Evolutionary conservation across 352 stramenopile species (phyloP).

Genomic region (Lagenidium giganteum): DNA sequence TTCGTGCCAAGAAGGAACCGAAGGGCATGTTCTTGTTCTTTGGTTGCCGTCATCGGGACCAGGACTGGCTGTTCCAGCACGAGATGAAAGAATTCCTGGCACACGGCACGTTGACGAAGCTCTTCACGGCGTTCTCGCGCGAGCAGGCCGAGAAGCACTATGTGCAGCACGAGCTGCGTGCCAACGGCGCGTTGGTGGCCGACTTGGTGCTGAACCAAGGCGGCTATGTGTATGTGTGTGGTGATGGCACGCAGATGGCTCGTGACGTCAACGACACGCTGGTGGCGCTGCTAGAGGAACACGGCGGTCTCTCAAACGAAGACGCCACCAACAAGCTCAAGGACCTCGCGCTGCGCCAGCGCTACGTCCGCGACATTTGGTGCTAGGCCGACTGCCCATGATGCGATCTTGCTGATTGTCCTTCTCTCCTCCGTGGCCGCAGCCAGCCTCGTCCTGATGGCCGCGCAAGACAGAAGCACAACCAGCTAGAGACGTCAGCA

Average conservation of each 20-base stretch:
- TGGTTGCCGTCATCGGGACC: conserved; percentile 79
- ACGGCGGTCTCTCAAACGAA: conserved; percentile 34
- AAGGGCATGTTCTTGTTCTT: conserved; percentile 90
- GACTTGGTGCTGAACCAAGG: conserved; percentile 66
- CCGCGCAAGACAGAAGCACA: no score
- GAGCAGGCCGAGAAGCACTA: conserved; percentile 87
- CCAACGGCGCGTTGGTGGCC: conserved; percentile 49
- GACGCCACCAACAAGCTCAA: conserved; percentile 44
- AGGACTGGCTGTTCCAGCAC: conserved; percentile 89
- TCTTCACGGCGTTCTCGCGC: conserved; percentile 88
- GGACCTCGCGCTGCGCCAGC: conserved; percentile 42
- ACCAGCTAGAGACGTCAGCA: no score
- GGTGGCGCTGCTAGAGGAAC: conserved; percentile 53
- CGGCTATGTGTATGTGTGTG: conserved; percentile 91
- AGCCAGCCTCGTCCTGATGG: conserved; percentile 27
- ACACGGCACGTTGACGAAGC: conserved; percentile 58
- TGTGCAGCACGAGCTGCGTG: conserved; percentile 80
- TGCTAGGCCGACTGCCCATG: no score
- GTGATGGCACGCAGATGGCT: conserved; percentile 93
- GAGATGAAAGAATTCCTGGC: conserved; percentile 68
- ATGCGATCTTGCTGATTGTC: background rate
- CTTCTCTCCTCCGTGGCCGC: no score
- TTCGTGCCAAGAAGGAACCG: conserved; percentile 9
- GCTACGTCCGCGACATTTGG: conserved; percentile 86
- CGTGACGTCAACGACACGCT: conserved; percentile 90